Percentiles rank a stretch among this genome's conserved stretches.
Conservation (phyloP, 306 rosid genomes). For the Castanea crenata region DNA sequence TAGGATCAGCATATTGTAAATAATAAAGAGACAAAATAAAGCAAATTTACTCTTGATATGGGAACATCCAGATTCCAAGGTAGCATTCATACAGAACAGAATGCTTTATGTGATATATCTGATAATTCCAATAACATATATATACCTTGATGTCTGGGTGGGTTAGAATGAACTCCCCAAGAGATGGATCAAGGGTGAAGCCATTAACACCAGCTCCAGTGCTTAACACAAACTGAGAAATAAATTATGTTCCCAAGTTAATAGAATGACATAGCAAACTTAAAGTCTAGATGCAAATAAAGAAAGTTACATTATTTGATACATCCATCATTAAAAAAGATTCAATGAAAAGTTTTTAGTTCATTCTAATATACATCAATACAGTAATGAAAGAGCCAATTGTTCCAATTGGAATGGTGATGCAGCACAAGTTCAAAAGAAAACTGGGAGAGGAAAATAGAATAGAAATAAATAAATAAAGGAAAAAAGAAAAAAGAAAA, state of each 20-base stretch:
- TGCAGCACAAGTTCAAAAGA: no score
- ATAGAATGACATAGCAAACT: not conserved
- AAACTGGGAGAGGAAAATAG: no score
- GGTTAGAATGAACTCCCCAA: constrained; percentile 92
- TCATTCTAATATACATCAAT: no score
- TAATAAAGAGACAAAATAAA: not conserved
- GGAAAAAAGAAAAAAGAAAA: no score
- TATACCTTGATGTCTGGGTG: constrained; percentile 90
- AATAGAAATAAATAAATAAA: no score
- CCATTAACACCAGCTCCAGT: constrained; percentile 87
- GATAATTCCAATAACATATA: not conserved
- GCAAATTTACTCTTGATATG: not conserved
- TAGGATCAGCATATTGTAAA: not conserved
- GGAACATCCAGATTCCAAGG: no score
- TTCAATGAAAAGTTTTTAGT: no score
- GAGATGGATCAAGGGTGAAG: constrained; percentile 96
- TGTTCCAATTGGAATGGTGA: not conserved
- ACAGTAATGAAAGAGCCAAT: not conserved
- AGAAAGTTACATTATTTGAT: not conserved
- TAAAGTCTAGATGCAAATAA: constrained; percentile 13
- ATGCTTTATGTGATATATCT: not conserved
- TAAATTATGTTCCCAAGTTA: constrained; percentile 16
- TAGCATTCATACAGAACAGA: not conserved
- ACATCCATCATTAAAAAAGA: no score
- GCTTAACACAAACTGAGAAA: constrained; percentile 73